These are phyloP conservation scores for Cercospora berteroae DNA, from an alignment of 2,329 filamentous ascomycete genomes.

Conservation along the genomic window DNA sequence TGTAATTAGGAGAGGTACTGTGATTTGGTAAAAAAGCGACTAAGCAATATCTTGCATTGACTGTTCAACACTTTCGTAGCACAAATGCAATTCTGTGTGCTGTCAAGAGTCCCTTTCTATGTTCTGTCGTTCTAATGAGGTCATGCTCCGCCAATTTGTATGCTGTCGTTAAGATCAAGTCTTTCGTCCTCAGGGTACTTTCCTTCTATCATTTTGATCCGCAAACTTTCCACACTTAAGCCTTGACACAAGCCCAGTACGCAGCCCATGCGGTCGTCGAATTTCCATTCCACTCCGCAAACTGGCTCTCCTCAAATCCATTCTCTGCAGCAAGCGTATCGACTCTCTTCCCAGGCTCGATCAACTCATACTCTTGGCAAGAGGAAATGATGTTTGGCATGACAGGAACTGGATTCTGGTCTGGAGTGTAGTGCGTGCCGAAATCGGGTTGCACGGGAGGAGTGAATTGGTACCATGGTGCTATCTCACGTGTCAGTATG, in stretches of 20 bases:
- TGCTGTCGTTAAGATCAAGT: neutral
- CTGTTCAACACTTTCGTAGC: neutral
- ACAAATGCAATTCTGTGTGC: neutral
- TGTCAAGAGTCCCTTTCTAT: neutral
- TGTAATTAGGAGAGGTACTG: neutral
- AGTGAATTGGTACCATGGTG: conserved; percentile 21
- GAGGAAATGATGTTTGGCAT: conserved; percentile 34
- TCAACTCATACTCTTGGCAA: conserved; percentile 35
- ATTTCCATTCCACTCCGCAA: conserved; percentile 27
- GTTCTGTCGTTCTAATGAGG: neutral
- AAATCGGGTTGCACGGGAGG: conserved; percentile 24
- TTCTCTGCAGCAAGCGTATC: conserved; percentile 25
- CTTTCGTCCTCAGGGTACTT: neutral
- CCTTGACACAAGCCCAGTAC: conserved; percentile 30
- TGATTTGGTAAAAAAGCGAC: neutral
- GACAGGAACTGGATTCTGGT: conserved; percentile 34
- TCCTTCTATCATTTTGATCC: neutral
- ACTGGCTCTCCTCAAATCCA: conserved; percentile 21
- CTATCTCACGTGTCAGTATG: neutral
- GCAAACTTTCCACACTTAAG: too few relatives aligned
- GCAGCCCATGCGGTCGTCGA: conserved; percentile 24
- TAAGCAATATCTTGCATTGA: neutral
- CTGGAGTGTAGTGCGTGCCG: conserved; percentile 26
- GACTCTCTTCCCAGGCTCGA: conserved; percentile 23
- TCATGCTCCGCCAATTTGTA: neutral